Evolutionary conservation across 176 grass and related monocot species (phyloP), one percentile per base, ranked within the genome.

Genomic region (Canna indica): DNA sequence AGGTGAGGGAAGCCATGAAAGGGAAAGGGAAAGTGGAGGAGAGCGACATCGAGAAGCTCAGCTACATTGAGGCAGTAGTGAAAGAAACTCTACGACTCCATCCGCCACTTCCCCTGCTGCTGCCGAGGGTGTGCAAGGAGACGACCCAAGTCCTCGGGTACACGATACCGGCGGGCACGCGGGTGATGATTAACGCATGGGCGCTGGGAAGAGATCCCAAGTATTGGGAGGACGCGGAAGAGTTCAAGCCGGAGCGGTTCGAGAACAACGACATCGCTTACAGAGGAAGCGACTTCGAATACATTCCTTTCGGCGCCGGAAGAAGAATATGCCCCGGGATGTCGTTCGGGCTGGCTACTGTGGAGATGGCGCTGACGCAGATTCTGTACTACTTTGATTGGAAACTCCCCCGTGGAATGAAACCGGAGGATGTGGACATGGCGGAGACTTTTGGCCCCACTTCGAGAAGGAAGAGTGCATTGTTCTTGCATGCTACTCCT

Each of bases 161-260:
- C 64, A 36, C 8, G 15, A 30, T 67, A 24, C 34, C 33, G 5
- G 64, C 64, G 8, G 35, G 34, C 5, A 67, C 64, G 20, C 33
- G 33, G 14, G 33, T 36, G 26, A 5, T 25, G 17, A 16, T 67
- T 35, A 67, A 67, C 35, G 36, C 11, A 42, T 67, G 36, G 20
- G 64, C 35, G 0, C 13, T 41, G 11, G 35, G 35, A 18, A 15
- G 36, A 15, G 64, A 67, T 13, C 7, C 11, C 1, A 16, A 15
- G 35, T 39, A 36, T 16, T 67, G 64, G 64, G 10, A n/a, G 7
- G 36, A 67, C 22, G 22, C 35, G 7, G 36, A 27, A 7, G 17
- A 3, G 2, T 67, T 67, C 64, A 24, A 1, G 34, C 64, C 64
- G 20, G 64, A 67, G 64, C 39, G 64, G 64, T 67, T 67, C 33